A percentile compares a stretch with the other conserved stretches of the same genome.
Evolutionary conservation across 208 protist species (phyloP).

Genomic region (Wallacemonas collosoma): DNA sequence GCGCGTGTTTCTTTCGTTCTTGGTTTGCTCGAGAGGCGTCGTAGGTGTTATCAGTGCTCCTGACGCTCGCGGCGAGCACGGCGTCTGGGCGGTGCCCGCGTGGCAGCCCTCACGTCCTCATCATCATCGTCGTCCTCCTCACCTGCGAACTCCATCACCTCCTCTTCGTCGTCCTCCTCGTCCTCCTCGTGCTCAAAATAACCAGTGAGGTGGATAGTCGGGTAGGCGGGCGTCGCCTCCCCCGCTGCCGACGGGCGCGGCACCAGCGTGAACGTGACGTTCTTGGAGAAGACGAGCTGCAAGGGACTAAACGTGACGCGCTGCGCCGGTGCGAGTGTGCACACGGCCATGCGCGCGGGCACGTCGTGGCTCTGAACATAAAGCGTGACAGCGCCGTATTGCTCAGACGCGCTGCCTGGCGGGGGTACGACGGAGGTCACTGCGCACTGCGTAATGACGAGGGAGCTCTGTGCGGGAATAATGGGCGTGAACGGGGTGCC

Average conservation of each 20-base stretch:
- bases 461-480: slow-evolving; percentile 48
- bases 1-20: too few relatives aligned
- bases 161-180: slow-evolving; percentile 26
- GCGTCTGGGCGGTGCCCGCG: neutral
- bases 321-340: slow-evolving; percentile 47
- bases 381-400: slow-evolving; percentile 55
- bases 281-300: slow-evolving; percentile 69
- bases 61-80: slow-evolving; percentile 4
- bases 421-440: slow-evolving; percentile 48
- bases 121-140: slow-evolving; percentile 25
- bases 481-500: slow-evolving; percentile 58
- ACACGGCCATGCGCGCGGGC: slow-evolving; percentile 59
- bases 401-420: neutral
- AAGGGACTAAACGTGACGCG: slow-evolving; percentile 58
- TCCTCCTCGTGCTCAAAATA: slow-evolving; percentile 74
- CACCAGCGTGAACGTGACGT: slow-evolving; percentile 65
- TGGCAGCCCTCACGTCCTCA: slow-evolving; percentile 23
- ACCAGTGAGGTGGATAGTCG: slow-evolving; percentile 74
- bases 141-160: slow-evolving; percentile 24
- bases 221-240: slow-evolving; percentile 21
- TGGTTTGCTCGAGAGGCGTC: neutral
- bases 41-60: neutral
- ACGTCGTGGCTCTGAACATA: slow-evolving; percentile 71
- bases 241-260: slow-evolving; percentile 12
- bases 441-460: slow-evolving; percentile 80